A percentile compares a stretch with the other conserved stretches of the same genome.
phyloP scores from a whole-genome alignment of 2,329 filamentous ascomycete species.

The Epichloe baconii region DNA sequence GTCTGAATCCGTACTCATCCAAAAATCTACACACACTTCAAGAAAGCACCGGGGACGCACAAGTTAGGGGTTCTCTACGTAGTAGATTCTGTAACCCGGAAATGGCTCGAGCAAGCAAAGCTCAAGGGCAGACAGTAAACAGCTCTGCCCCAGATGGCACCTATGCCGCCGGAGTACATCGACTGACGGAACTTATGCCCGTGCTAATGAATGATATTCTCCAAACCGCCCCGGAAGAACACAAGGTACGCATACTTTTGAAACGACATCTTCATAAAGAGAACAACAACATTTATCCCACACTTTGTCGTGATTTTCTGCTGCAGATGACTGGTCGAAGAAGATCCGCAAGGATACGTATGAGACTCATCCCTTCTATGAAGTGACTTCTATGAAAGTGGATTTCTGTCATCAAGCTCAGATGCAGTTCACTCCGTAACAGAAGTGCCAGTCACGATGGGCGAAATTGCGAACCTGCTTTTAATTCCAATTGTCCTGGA shows the following conservation, averaged over 20 bases:
- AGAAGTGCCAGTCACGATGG: conserved; percentile 11
- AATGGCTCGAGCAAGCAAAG: conserved; percentile 93
- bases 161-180: conserved; percentile 87
- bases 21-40: conserved; percentile 94
- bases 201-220: conserved; percentile 93
- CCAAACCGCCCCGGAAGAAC: conserved; percentile 74
- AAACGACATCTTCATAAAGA: neutral
- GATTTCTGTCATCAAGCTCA: neutral
- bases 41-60: conserved; percentile 85
- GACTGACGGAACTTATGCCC: conserved; percentile 90
- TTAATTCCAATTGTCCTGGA: conserved; percentile 7
- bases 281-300: neutral
- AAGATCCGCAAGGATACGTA: neutral
- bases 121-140: conserved; percentile 69
- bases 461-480: conserved; percentile 10
- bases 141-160: conserved; percentile 78
- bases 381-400: neutral
- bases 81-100: conserved; percentile 98
- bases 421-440: neutral
- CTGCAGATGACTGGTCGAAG: neutral
- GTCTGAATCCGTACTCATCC: conserved; percentile 90
- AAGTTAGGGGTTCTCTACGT: conserved; percentile 99
- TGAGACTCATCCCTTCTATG: neutral
- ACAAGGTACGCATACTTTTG: conserved; percentile 68
- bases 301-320: neutral